Conservation (phyloP, 306 rosid genomes). For the Mucuna pruriens region DNA sequence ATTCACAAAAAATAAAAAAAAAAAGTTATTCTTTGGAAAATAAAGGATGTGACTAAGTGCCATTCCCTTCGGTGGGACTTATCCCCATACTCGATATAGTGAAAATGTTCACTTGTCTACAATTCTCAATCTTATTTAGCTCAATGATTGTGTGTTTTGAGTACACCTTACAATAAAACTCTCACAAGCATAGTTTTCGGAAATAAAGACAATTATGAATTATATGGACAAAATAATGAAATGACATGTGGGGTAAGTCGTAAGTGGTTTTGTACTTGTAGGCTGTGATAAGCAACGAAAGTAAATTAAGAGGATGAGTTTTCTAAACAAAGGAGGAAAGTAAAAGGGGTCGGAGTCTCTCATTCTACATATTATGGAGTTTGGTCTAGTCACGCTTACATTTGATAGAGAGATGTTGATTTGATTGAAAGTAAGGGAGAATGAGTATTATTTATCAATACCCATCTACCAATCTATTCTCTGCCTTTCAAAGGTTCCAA, state of each 20-base stretch:
- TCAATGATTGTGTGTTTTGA: constrained; percentile 19
- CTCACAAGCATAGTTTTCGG: neutral
- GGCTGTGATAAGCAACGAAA: constrained; percentile 37
- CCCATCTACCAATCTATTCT: constrained; percentile 45
- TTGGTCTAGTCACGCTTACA: constrained; percentile 60
- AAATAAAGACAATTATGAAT: neutral
- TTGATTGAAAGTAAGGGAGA: constrained; percentile 48
- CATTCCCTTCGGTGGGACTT: neutral
- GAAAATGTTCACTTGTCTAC: neutral
- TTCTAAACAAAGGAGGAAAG: constrained; percentile 27
- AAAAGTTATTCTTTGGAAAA: neutral
- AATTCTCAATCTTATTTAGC: neutral
- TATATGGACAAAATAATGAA: neutral
- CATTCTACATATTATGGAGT: constrained; percentile 41
- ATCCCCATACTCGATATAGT: neutral
- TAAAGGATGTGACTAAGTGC: constrained; percentile 17
- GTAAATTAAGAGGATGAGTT: constrained; percentile 9
- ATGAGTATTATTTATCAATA: constrained; percentile 40
- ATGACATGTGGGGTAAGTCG: constrained; percentile 2
- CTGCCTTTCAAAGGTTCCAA: constrained; percentile 44
- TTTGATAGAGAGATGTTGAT: constrained; percentile 48
- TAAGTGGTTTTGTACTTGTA: constrained; percentile 15
- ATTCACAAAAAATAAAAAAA: neutral
- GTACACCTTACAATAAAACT: neutral
- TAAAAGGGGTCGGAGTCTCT: constrained; percentile 19